Base-by-base conservation (phyloP, 2,329 filamentous ascomycete genomes). In the Cladorrhinum sp. region DNA sequence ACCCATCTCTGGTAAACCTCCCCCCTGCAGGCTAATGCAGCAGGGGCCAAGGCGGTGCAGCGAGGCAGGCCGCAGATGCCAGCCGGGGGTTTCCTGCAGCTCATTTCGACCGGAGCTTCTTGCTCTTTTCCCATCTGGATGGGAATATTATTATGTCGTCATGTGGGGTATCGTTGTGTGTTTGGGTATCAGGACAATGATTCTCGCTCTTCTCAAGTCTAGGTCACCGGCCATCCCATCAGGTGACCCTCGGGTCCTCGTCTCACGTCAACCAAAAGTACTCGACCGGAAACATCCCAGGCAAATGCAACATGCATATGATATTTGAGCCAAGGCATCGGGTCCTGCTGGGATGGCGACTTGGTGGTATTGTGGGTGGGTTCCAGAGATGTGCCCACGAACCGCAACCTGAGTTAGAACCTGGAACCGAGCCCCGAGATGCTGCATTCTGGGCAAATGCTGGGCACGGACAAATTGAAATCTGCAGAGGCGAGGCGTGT, bases 261-360 rank as follows among this genome's bases (percentile, higher is more conserved):
- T 36, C 32, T 36, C 32, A n/a, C n/a, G n/a, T n/a, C n/a, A n/a
- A n/a, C 29, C 29, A 45, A 20, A 45, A 45, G 41, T 2, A 7
- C 41, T n/a, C 41, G 2, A 18, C 36, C 36, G 10, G n/a, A 45
- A n/a, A n/a, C n/a, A 18, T 45, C 18, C 41, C 41, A 45, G 20
- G 25, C 51, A 27, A 36, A 29, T 36, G 25, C 27, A 36, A 38
- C 18, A 27, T 29, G 27, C 36, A 57, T 27, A 55, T 54, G 36
- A n/a, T n/a, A n/a, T 22, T 55, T 24, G 24, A 58, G 56, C 56
- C 48, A 58, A 58, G 56, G 32, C 27, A 48, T 50, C 48, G 55
- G 55, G 55, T 41, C 52, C 23, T 29, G 20, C 18, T 53, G 22
- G 50, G 18, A 32, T 36, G 22, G 23, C 16, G 36, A 41, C 16